Conservation (phyloP, 2,329 filamentous ascomycete genomes). For the Diaporthe ampelina region DNA sequence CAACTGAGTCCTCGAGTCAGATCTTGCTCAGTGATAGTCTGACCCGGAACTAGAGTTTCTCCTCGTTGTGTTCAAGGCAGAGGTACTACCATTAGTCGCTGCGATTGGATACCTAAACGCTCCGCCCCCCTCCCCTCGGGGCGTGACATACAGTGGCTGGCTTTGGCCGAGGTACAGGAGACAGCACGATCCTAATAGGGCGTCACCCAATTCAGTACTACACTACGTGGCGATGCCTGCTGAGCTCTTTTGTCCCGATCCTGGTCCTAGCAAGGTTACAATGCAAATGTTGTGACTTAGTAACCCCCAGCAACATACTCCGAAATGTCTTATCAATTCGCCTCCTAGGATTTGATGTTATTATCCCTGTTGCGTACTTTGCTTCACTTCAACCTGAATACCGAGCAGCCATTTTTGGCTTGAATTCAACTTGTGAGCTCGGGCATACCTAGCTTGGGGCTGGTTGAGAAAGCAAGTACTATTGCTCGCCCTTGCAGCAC, state of each 20-base stretch:
- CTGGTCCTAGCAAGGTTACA: background rate
- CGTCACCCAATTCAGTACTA: background rate
- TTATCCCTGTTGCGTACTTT: background rate
- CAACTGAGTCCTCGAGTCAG: too few species aligned
- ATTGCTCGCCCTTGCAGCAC: too few species aligned
- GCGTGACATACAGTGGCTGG: background rate
- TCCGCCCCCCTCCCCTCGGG: too few species aligned
- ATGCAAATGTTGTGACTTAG: background rate
- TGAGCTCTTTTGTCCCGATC: background rate
- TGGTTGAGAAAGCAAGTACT: too few species aligned
- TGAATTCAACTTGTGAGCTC: slow-evolving; percentile 39
- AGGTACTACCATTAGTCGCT: background rate
- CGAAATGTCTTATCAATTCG: background rate
- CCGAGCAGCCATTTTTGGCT: background rate
- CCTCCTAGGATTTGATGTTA: background rate
- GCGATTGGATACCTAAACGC: background rate
- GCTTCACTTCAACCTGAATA: background rate
- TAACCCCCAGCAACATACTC: background rate
- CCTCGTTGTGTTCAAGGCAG: background rate
- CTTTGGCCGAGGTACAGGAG: background rate
- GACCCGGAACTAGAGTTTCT: background rate
- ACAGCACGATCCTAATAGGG: too few species aligned
- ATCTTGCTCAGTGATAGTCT: background rate
- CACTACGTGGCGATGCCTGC: background rate
- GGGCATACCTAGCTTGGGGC: too few species aligned